Conservation (phyloP, 2,329 filamentous ascomycete species). For the Metarhizium album region DNA sequence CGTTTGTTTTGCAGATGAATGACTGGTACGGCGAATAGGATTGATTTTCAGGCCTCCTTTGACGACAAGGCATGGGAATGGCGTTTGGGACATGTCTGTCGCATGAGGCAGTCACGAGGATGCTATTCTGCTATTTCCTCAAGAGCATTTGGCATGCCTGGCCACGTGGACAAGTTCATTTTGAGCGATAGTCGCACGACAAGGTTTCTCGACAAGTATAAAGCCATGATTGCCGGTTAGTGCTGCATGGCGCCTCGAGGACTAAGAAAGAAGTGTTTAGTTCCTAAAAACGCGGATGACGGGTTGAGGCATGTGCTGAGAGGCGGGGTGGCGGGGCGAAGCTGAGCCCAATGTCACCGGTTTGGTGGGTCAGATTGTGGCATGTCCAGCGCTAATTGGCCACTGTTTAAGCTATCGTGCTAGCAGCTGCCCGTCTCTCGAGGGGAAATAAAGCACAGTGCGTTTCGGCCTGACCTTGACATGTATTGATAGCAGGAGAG, state of each 20-base stretch:
- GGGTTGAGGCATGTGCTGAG: not conserved
- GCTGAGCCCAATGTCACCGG: not conserved
- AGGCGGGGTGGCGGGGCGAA: not conserved
- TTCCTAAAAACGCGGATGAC: no score
- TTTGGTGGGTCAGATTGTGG: no score
- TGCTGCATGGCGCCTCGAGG: no score
- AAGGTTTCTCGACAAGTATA: not conserved
- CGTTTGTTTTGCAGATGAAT: not conserved
- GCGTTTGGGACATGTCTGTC: slow-evolving; percentile 1
- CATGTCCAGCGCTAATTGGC: no score
- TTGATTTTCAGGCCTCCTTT: not conserved
- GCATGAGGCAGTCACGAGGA: not conserved
- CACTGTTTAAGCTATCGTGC: no score
- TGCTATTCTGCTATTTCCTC: not conserved
- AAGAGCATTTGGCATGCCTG: not conserved
- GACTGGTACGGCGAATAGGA: not conserved
- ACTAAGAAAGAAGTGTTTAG: no score
- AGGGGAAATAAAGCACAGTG: no score
- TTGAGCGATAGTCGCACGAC: not conserved
- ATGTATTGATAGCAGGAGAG: no score
- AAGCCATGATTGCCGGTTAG: no score
- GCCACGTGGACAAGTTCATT: not conserved
- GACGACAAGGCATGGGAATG: not conserved
- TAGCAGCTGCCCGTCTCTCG: no score
- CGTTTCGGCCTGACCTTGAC: no score